Conservation (phyloP, 2,329 filamentous ascomycete genomes). For the Ascochyta pisi region DNA sequence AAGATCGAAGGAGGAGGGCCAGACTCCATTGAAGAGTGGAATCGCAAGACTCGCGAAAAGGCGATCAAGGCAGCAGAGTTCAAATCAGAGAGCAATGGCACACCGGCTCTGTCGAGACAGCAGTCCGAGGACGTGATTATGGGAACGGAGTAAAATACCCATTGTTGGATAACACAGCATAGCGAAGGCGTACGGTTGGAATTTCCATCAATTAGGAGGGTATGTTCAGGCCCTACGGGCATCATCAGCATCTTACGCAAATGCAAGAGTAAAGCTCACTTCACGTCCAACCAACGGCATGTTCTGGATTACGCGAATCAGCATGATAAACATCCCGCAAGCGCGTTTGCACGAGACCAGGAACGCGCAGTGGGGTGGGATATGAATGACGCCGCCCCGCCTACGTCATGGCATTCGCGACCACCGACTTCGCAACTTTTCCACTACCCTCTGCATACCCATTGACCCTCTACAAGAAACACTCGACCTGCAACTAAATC, state of each 20-base stretch:
- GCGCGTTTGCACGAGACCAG: slow-evolving; percentile 14
- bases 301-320: slow-evolving; percentile 14
- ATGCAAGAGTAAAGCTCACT: slow-evolving; percentile 7
- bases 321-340: slow-evolving; percentile 16
- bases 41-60: slow-evolving; percentile 40
- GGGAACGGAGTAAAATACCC: slow-evolving; percentile 31
- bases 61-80: slow-evolving; percentile 34
- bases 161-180: slow-evolving; percentile 31
- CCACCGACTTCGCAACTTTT: slow-evolving; percentile 5
- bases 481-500: background rate
- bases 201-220: background rate
- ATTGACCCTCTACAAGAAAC: background rate
- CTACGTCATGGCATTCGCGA: slow-evolving; percentile 36
- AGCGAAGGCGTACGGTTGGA: slow-evolving; percentile 44
- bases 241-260: slow-evolving; percentile 16
- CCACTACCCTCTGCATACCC: background rate
- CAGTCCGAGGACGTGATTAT: slow-evolving; percentile 35
- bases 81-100: slow-evolving; percentile 31
- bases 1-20: slow-evolving; percentile 79
- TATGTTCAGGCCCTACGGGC: background rate
- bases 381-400: slow-evolving; percentile 39
- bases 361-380: slow-evolving; percentile 23
- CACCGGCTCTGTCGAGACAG: slow-evolving; percentile 24
- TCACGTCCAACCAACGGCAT: background rate
- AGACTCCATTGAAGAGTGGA: slow-evolving; percentile 73